Evolutionary conservation across 2,329 filamentous ascomycete species (phyloP).

Genomic region (Sarocladium oryzae): DNA sequence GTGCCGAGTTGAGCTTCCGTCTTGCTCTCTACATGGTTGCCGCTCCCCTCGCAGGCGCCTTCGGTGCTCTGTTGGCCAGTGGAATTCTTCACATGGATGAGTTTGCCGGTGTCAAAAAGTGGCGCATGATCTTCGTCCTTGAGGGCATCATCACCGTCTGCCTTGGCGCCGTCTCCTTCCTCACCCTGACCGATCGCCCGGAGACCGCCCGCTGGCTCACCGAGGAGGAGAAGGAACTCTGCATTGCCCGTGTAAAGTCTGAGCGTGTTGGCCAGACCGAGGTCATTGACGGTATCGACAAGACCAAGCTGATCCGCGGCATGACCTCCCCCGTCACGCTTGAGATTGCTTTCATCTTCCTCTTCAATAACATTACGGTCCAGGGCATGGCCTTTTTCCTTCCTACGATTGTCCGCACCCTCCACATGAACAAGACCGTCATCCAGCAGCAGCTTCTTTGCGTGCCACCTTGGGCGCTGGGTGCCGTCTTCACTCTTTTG

Average conservation of each 20-base stretch:
- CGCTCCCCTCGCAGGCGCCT: slow-evolving; percentile 63
- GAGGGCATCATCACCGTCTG: slow-evolving; percentile 55
- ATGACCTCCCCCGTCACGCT: slow-evolving; percentile 52
- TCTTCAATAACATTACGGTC: slow-evolving; percentile 62
- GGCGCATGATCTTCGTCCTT: slow-evolving; percentile 66
- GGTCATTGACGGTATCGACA: slow-evolving; percentile 58
- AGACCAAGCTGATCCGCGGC: slow-evolving; percentile 50
- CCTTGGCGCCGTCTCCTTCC: slow-evolving; percentile 51
- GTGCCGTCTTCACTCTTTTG: slow-evolving; percentile 54
- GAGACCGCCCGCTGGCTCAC: slow-evolving; percentile 61
- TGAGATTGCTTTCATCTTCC: slow-evolving; percentile 47
- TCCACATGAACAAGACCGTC: slow-evolving; percentile 52
- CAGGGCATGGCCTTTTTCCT: slow-evolving; percentile 64
- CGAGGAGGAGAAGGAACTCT: slow-evolving; percentile 59
- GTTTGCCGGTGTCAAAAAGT: slow-evolving; percentile 51
- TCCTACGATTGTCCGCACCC: slow-evolving; percentile 61
- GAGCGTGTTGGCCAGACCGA: slow-evolving; percentile 57
- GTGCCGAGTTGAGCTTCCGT: slow-evolving; percentile 60
- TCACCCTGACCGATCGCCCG: slow-evolving; percentile 64
- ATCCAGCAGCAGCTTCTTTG: slow-evolving; percentile 61
- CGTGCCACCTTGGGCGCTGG: slow-evolving; percentile 62
- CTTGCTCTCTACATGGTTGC: slow-evolving; percentile 64
- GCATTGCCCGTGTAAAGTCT: slow-evolving; percentile 60
- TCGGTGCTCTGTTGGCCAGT: slow-evolving; percentile 60
- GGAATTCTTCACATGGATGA: slow-evolving; percentile 55